A percentile compares a stretch with the other conserved stretches of the same genome.
Conservation (phyloP, 345 rosid species). For the Dimocarpus longan region DNA sequence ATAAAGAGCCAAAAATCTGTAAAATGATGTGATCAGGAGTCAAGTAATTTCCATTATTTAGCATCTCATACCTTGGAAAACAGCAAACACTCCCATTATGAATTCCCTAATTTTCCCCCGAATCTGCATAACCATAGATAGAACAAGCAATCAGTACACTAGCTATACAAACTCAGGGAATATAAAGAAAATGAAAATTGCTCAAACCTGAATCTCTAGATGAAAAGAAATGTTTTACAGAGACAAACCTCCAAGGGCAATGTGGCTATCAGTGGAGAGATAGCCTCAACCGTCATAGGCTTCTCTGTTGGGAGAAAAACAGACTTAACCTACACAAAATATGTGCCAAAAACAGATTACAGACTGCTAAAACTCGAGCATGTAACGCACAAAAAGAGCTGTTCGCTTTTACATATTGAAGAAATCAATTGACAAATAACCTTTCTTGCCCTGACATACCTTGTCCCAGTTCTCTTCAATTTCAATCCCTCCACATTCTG, state of each 20-base stretch:
- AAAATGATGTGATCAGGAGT: neutral
- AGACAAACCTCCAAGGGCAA: constrained; percentile 75
- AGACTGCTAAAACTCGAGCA: neutral
- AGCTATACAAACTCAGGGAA: neutral
- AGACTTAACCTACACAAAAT: constrained; percentile 65
- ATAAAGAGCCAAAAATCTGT: neutral
- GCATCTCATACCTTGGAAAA: constrained; percentile 75
- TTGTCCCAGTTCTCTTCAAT: constrained; percentile 98
- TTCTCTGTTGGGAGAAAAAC: constrained; percentile 72
- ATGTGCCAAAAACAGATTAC: constrained; percentile 15
- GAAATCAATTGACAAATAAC: neutral
- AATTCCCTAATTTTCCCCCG: constrained; percentile 71
- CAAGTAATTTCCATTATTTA: neutral
- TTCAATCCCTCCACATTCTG: constrained; percentile 92
- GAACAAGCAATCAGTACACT: neutral
- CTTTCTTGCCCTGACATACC: constrained; percentile 34
- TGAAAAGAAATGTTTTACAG: too few species aligned
- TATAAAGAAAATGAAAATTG: neutral
- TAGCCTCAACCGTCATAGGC: constrained; percentile 59
- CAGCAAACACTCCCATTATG: constrained; percentile 67
- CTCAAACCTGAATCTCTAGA: constrained; percentile 14
- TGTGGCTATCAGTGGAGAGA: constrained; percentile 87
- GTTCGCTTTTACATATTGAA: neutral
- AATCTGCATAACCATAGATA: constrained; percentile 42
- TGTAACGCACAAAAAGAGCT: neutral